Evolutionary conservation across 768 basidiomycete genomes (phyloP).

Genomic region (Termitomyces titanicus): DNA sequence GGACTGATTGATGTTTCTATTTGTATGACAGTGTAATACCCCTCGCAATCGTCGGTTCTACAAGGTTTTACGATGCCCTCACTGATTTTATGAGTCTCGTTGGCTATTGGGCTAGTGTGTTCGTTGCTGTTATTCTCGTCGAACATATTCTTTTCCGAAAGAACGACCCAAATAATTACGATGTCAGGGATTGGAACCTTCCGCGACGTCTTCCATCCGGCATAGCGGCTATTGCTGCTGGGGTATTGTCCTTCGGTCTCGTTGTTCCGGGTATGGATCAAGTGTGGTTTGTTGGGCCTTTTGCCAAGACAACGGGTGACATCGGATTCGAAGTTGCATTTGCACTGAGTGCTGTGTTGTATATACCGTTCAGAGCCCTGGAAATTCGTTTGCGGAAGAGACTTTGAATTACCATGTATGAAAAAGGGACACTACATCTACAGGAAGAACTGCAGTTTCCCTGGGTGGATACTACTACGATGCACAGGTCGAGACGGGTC

Average conservation of each 20-base stretch:
- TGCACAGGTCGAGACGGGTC: too few species aligned
- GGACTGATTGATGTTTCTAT: neutral
- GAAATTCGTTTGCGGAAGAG: constrained; percentile 34
- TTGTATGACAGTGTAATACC: constrained; percentile 54
- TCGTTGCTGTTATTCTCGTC: constrained; percentile 54
- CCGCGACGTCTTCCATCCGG: constrained; percentile 60
- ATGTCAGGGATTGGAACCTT: constrained; percentile 53
- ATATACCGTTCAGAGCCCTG: constrained; percentile 51
- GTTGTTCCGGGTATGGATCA: constrained; percentile 71
- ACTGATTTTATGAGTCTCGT: constrained; percentile 73
- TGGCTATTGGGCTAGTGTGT: constrained; percentile 67
- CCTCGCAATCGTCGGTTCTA: constrained; percentile 69
- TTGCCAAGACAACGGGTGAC: constrained; percentile 67
- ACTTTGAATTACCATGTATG: too few species aligned
- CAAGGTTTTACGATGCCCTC: constrained; percentile 67
- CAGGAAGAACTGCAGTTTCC: too few species aligned
- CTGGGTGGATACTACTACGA: too few species aligned
- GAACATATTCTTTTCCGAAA: constrained; percentile 71
- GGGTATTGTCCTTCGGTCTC: constrained; percentile 49
- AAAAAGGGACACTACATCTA: too few species aligned
- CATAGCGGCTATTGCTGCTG: constrained; percentile 57
- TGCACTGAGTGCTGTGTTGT: constrained; percentile 46
- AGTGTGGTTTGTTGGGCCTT: constrained; percentile 74
- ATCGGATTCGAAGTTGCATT: constrained; percentile 82
- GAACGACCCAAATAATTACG: constrained; percentile 49